A percentile compares a stretch with the other conserved stretches of the same genome.
Conservation (phyloP, 768 basidiomycete genomes). For the Symmetrospora coprosmae region DNA sequence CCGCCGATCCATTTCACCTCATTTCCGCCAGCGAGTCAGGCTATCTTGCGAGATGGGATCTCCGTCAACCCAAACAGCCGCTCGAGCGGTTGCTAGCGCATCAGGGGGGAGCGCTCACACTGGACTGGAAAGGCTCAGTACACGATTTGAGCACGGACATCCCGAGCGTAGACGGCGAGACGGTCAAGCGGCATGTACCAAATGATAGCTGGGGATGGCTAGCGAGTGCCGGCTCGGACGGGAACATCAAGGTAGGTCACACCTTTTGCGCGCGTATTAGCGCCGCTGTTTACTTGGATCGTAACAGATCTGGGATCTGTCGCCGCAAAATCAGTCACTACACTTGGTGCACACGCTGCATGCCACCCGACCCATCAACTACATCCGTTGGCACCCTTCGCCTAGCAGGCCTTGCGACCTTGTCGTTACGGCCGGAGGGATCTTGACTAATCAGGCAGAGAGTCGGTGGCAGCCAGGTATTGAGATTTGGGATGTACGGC, state of each 20-base stretch:
- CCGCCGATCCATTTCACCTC: constrained; percentile 16
- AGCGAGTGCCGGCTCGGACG: constrained; percentile 13
- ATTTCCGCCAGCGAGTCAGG: constrained; percentile 7
- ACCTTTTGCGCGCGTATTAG: neutral
- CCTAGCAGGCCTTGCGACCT: constrained; percentile 12
- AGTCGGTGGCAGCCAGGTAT: constrained; percentile 14
- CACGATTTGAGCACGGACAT: neutral
- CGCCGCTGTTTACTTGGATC: neutral
- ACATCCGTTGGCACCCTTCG: constrained; percentile 3
- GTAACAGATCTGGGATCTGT: constrained; percentile 19
- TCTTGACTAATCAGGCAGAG: too few relatives aligned
- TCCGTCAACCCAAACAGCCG: constrained; percentile 13
- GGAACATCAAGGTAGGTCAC: constrained; percentile 11
- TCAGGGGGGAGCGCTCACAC: constrained; percentile 15
- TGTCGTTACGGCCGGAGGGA: neutral
- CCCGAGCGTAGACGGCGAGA: neutral
- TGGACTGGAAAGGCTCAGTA: constrained; percentile 14
- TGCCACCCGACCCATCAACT: neutral
- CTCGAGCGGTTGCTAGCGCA: constrained; percentile 6
- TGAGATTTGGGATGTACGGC: constrained; percentile 18
- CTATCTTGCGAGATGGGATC: constrained; percentile 11
- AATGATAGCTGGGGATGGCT: constrained; percentile 19
- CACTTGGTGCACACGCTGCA: neutral
- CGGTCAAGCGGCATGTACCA: neutral
- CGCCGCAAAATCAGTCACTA: neutral